A percentile compares a stretch with the other conserved stretches of the same genome.
Conservation (phyloP, 768 basidiomycete species). For the Tulasnella sp. region DNA sequence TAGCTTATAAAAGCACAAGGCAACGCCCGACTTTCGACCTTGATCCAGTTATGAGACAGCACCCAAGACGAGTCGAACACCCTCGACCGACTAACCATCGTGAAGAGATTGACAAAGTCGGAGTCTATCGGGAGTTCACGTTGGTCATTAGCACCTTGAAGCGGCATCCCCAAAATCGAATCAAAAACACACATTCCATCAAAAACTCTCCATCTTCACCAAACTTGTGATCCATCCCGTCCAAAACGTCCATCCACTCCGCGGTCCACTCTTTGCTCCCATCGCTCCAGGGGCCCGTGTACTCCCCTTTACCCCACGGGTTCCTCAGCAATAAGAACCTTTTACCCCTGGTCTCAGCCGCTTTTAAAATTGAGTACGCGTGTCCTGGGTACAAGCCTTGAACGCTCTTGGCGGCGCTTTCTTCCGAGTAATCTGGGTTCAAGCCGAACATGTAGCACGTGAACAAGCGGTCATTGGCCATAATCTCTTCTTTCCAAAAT, state of each 20-base stretch:
- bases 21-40: slow-evolving; percentile 44
- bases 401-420: slow-evolving; percentile 35
- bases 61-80: slow-evolving; percentile 51
- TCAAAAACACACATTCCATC: slow-evolving; percentile 23
- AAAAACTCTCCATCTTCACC: slow-evolving; percentile 26
- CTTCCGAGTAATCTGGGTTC: slow-evolving; percentile 14
- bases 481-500: slow-evolving; percentile 57
- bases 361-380: slow-evolving; percentile 50
- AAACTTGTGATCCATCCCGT: slow-evolving; percentile 25
- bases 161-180: not conserved
- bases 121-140: slow-evolving; percentile 22
- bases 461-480: slow-evolving; percentile 52
- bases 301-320: slow-evolving; percentile 47
- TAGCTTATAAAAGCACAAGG: slow-evolving; percentile 49
- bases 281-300: slow-evolving; percentile 23
- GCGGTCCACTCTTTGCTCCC: slow-evolving; percentile 26
- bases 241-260: slow-evolving; percentile 27
- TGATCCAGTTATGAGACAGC: slow-evolving; percentile 50
- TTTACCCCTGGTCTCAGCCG: slow-evolving; percentile 46
- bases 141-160: not conserved
- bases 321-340: slow-evolving; percentile 51
- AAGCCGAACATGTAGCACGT: slow-evolving; percentile 45
- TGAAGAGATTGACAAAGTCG: slow-evolving; percentile 39
- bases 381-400: slow-evolving; percentile 36
- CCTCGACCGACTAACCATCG: slow-evolving; percentile 46